A percentile compares a stretch with the other conserved stretches of the same genome.
These are phyloP conservation scores for Trichocomaceae sp. DNA, from an alignment of 2,329 filamentous ascomycete genomes.

Conservation along the genomic window DNA sequence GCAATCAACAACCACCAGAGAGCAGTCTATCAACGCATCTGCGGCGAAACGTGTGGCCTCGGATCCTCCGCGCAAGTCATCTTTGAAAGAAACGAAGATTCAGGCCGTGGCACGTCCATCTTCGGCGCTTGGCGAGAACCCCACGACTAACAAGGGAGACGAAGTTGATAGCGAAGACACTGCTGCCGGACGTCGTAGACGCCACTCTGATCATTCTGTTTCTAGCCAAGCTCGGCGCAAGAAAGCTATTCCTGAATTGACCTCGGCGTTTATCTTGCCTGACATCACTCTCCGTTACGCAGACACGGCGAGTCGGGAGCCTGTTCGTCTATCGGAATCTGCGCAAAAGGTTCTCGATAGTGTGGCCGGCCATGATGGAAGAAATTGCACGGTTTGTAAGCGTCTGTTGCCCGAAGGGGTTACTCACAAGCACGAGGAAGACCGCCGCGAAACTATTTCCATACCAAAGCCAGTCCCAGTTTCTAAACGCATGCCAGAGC, in stretches of 20 bases:
- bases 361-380: slow-evolving; percentile 44
- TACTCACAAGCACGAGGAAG: slow-evolving; percentile 24
- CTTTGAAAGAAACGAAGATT: slow-evolving; percentile 45
- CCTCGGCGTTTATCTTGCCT: slow-evolving; percentile 58
- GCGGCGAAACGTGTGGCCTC: slow-evolving; percentile 32
- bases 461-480: slow-evolving; percentile 47
- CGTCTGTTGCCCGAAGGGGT: slow-evolving; percentile 33
- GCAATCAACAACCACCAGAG: slow-evolving; percentile 24
- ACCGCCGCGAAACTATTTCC: slow-evolving; percentile 29
- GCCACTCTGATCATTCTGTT: slow-evolving; percentile 42
- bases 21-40: slow-evolving; percentile 36
- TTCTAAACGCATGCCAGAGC: slow-evolving; percentile 42
- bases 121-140: slow-evolving; percentile 31
- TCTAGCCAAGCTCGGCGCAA: slow-evolving; percentile 46
- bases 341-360: slow-evolving; percentile 37
- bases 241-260: slow-evolving; percentile 49
- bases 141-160: slow-evolving; percentile 25
- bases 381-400: slow-evolving; percentile 53
- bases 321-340: slow-evolving; percentile 31
- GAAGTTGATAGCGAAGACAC: slow-evolving; percentile 24
- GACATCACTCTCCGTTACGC: slow-evolving; percentile 51
- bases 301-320: slow-evolving; percentile 23
- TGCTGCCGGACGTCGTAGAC: slow-evolving; percentile 27
- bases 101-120: slow-evolving; percentile 27
- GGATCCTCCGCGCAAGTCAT: slow-evolving; percentile 47